Conservation (phyloP, 2,329 filamentous ascomycete genomes). For the Ustilaginoidea virens region DNA sequence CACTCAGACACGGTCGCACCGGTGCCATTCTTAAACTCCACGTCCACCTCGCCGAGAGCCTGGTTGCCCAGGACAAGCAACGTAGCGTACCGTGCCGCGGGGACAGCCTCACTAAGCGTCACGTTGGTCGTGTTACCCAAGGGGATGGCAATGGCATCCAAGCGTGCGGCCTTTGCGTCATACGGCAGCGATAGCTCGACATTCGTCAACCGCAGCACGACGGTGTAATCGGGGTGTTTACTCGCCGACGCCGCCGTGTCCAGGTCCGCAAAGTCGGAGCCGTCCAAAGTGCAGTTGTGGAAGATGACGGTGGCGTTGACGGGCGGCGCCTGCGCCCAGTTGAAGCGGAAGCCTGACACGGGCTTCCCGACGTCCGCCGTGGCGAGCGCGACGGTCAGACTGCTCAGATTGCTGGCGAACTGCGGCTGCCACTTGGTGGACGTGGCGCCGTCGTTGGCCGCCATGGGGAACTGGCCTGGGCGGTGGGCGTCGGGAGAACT, state of each 20-base stretch:
- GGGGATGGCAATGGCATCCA: slow-evolving; percentile 6
- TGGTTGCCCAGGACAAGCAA: slow-evolving; percentile 9
- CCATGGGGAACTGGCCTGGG: slow-evolving; percentile 49
- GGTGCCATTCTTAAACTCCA: slow-evolving; percentile 6
- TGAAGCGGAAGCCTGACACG: slow-evolving; percentile 7
- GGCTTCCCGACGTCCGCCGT: slow-evolving; percentile 4
- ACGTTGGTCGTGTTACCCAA: slow-evolving; percentile 8
- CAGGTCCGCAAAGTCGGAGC: not conserved
- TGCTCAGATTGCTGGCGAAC: slow-evolving; percentile 6
- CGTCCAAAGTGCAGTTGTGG: slow-evolving; percentile 5
- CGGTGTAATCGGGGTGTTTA: slow-evolving; percentile 2
- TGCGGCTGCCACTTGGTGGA: slow-evolving; percentile 10
- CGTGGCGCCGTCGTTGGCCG: slow-evolving; percentile 7
- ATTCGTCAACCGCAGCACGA: slow-evolving; percentile 3
- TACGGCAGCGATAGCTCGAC: slow-evolving; percentile 7
- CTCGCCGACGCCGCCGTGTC: not conserved
- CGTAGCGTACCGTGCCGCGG: slow-evolving; percentile 7
- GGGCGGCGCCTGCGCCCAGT: slow-evolving; percentile 10
- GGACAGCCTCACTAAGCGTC: slow-evolving; percentile 4
- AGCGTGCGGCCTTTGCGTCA: slow-evolving; percentile 1
- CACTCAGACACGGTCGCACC: slow-evolving; percentile 10
- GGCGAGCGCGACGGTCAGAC: slow-evolving; percentile 7
- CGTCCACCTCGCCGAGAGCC: slow-evolving; percentile 4
- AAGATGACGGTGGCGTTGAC: slow-evolving; percentile 10
- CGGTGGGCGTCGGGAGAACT: slow-evolving; percentile 29